Evolutionary conservation across 257 asterid genomes (phyloP), one percentile per base, ranked within the genome.

Genomic region (Nicotiana benthamiana): DNA sequence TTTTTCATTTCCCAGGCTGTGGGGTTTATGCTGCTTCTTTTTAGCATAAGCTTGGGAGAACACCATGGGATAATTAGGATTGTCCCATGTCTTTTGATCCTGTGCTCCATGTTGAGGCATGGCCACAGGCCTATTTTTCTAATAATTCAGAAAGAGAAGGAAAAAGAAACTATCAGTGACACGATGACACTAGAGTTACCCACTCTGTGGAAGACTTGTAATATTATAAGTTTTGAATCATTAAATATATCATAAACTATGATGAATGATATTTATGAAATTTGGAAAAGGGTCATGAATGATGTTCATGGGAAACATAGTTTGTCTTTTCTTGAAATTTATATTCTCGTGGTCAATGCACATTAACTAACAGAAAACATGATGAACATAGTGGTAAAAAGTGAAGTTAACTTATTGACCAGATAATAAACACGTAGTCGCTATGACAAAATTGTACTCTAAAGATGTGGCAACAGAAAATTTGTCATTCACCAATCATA

Each of bases 71-170:
- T 87, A 86, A 70, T 90, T 83, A 6, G 89, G 84, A 46, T 77
- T 78, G 2, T n/a, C 75, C 27, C 79, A 78, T 9, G 83, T 81
- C 85, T 85, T 82, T 6, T 86, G 83, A 72, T 89, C 94, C 91
- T 90, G 87, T 4, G 67, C 86, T 81, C 90, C 94, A 30, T 87
- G 85, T 72, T 85, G 87, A 59, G 92, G 91, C 81, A 85, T 91
- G 0, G 85, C 40, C 89, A 26, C 83, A 64, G 83, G 77, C 16
- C 15, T 27, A n/a, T 28, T 79, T 75, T 75, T 82, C 85, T 86
- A 60, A 79, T 67, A 4, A 13, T 80, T 60, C 64, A 15, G 51
- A 81, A 34, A 52, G 13, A 74, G 48, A 40, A 40, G 7, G 1
- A 5, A 72, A 16, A 46, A n/a, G 26, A 3, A 8, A 48, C 40